Base-by-base conservation (phyloP, 2,329 filamentous ascomycete genomes). In the Aspergillus sclerotialis region DNA sequence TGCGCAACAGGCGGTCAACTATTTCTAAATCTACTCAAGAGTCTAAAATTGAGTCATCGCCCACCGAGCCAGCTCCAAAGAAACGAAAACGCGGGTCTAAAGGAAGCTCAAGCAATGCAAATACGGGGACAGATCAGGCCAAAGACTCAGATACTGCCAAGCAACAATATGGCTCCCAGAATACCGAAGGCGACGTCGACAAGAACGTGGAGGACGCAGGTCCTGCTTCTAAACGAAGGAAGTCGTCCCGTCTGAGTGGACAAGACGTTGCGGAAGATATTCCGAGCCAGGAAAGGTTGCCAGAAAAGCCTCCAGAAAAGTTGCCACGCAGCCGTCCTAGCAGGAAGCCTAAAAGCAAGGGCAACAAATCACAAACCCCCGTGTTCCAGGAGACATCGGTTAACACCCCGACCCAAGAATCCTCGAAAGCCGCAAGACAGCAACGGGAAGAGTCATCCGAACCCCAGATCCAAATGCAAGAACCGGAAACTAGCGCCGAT, bases 231-330 rank as follows among this genome's bases (percentile, higher is more conserved):
- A 59, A 58, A 38, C 43, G 53, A 23, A 54, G 55, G 31, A 33
- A 15, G 16, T 61, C 59, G 3, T 40, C 40, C 10, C 51, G 55
- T 15, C 44, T 55, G 16, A 52, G 52, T 8, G 49, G 48, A 7
- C 39, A 50, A 28, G 11, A 28, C 38, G 6, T 18, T n/a, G n/a
- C 39, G 4, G 43, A 43, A 16, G 42, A 45, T 17, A 39, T 17
- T 13, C 31, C 42, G 15, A 16, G 33, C 10, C 32, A 39, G 10
- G 37, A 35, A n/a, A n/a, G n/a, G n/a, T n/a, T n/a, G n/a, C n/a
- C n/a, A n/a, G n/a, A n/a, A n/a, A n/a, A n/a, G n/a, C n/a, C n/a
- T n/a, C n/a, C n/a, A n/a, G n/a, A n/a, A n/a, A 48, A 44, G 15
- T 43, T 42, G 10, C 37, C 44, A 5, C 44, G 38, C 5, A 45